Conservation (phyloP, 2,329 filamentous ascomycete species). For the Pyrenochaeta sp. region DNA sequence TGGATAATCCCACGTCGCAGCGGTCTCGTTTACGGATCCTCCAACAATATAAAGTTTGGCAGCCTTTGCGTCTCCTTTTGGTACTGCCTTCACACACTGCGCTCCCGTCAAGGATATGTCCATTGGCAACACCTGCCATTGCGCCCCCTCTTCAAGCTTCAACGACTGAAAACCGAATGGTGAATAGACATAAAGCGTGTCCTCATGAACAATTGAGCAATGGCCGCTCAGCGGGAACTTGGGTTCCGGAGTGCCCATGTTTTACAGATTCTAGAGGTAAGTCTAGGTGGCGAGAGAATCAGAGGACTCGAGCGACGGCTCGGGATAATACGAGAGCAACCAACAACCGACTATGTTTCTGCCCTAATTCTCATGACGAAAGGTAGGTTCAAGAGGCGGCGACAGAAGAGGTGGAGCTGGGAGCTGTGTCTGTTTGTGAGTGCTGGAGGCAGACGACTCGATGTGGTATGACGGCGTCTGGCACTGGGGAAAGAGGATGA, state of each 20-base stretch:
- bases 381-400: constrained; percentile 2
- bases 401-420: constrained; percentile 3
- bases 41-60: constrained; percentile 83
- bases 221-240: constrained; percentile 74
- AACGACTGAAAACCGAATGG: constrained; percentile 78
- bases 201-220: constrained; percentile 82
- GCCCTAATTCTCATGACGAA: constrained; percentile 43
- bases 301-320: constrained; percentile 24
- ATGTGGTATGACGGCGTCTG: constrained; percentile 13
- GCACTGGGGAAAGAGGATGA: constrained; percentile 9
- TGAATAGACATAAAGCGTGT: constrained; percentile 86
- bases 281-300: constrained; percentile 24
- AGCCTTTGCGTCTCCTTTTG: constrained; percentile 63
- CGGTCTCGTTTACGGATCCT: constrained; percentile 59
- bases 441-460: constrained; percentile 1
- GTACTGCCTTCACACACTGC: constrained; percentile 76
- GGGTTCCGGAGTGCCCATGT: constrained; percentile 78
- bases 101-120: constrained; percentile 77
- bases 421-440: neutral
- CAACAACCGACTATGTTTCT: constrained; percentile 28
- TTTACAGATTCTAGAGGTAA: constrained; percentile 18
- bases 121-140: constrained; percentile 73
- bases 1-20: constrained; percentile 63
- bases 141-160: constrained; percentile 70
- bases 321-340: constrained; percentile 27